phyloP scores from a whole-genome alignment of 148 eudicot species.

The Rhododendron henanense region DNA sequence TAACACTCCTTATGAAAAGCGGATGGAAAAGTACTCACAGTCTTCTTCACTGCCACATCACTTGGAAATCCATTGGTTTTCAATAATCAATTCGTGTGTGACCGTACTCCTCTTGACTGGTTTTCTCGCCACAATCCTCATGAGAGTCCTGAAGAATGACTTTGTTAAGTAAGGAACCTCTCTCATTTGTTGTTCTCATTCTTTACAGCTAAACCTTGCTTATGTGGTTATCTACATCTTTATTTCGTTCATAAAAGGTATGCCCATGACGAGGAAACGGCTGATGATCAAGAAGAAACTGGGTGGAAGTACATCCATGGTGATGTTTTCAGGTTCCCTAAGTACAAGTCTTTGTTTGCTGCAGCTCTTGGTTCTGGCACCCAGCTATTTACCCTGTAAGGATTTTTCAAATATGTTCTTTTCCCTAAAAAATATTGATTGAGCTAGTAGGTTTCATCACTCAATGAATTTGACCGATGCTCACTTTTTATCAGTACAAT shows the following conservation, averaged over 20 bases:
- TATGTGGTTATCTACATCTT: not conserved
- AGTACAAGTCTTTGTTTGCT: constrained; percentile 61
- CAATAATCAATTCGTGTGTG: constrained; percentile 64
- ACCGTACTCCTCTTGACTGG: constrained; percentile 61
- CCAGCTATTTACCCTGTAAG: constrained; percentile 74
- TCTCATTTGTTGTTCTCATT: not conserved
- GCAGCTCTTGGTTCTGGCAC: constrained; percentile 77
- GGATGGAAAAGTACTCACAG: constrained; percentile 68
- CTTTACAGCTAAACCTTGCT: not conserved
- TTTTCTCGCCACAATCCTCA: constrained; percentile 64
- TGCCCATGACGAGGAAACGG: constrained; percentile 74
- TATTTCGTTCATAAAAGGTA: constrained; percentile 33
- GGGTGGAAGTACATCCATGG: constrained; percentile 87
- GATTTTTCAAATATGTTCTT: not conserved
- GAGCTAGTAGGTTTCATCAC: not conserved
- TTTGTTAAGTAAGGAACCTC: constrained; percentile 53
- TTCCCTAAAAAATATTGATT: not conserved
- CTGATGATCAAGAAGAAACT: constrained; percentile 82
- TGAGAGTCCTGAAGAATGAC: constrained; percentile 70
- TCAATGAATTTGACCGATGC: not conserved
- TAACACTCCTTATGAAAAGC: constrained; percentile 47
- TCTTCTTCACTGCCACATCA: constrained; percentile 63
- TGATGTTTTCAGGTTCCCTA: constrained; percentile 74
- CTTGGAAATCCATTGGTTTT: constrained; percentile 69
- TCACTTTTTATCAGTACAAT: constrained; percentile 23